Percentiles rank a stretch among this genome's conserved stretches.
Conservation (phyloP, 1,284 basidiomycete genomes). For the Puccinia brachypodii region DNA sequence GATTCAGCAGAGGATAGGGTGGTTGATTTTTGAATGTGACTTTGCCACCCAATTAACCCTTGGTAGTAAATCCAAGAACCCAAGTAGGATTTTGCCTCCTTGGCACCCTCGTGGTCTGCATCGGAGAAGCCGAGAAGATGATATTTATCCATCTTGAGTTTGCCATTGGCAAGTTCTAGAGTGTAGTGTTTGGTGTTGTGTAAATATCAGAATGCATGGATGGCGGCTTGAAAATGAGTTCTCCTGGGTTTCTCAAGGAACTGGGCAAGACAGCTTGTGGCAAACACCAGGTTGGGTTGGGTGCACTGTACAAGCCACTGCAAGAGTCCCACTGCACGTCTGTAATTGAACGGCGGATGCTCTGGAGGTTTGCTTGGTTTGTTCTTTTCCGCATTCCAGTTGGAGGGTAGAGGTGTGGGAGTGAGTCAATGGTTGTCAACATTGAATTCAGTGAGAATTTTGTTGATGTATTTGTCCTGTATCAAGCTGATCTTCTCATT, state of each 20-base stretch:
- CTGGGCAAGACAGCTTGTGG: not conserved
- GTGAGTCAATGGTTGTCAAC: not conserved
- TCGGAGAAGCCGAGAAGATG: not conserved
- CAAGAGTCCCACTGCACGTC: not conserved
- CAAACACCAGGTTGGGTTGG: not conserved
- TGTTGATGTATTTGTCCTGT: conserved; percentile 6
- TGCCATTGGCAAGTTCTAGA: not conserved
- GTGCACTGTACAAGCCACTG: conserved; percentile 12
- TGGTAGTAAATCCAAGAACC: not conserved
- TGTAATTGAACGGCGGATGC: not conserved
- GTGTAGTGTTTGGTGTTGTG: not conserved
- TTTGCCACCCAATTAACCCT: not conserved
- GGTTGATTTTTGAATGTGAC: not conserved
- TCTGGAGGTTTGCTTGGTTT: not conserved
- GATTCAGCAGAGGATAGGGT: conserved; percentile 14
- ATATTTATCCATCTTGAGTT: not conserved
- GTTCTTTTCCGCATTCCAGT: not conserved
- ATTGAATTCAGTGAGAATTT: not conserved
- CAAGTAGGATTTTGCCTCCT: not conserved
- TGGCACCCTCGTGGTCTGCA: conserved; percentile 4
- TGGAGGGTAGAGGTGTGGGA: not conserved
- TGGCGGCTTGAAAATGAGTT: not conserved
- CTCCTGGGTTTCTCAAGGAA: not conserved
- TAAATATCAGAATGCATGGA: not conserved
- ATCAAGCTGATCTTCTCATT: not conserved